Percentiles rank a stretch among this genome's conserved stretches.
phyloP scores from a whole-genome alignment of 2,329 filamentous ascomycete species.

The Diplocarpon rosae region DNA sequence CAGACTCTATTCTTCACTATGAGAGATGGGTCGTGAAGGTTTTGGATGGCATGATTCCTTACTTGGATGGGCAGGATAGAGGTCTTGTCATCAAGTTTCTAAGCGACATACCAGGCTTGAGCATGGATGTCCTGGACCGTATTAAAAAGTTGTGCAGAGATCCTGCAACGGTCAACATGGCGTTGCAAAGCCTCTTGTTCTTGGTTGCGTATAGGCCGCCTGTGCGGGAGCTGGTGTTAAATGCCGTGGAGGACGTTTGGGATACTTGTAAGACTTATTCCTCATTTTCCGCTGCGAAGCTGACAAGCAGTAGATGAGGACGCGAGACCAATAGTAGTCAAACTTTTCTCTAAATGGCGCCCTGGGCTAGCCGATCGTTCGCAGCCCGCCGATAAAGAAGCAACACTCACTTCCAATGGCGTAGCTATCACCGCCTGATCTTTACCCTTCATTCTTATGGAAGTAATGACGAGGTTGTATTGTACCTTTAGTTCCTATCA shows the following conservation, averaged over 20 bases:
- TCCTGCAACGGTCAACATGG: conserved; percentile 51
- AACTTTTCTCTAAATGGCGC: conserved; percentile 51
- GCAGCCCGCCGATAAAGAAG: conserved; percentile 10
- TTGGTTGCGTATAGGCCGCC: conserved; percentile 58
- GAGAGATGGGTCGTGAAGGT: conserved; percentile 68
- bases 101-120: conserved; percentile 79
- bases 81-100: conserved; percentile 73
- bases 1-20: conserved; percentile 54
- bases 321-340: conserved; percentile 48
- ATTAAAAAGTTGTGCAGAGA: conserved; percentile 59
- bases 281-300: conserved; percentile 13
- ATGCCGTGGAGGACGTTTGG: conserved; percentile 57
- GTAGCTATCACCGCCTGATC: background rate
- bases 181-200: conserved; percentile 54
- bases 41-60: conserved; percentile 82
- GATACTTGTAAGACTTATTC: conserved; percentile 43
- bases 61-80: conserved; percentile 85
- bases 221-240: conserved; percentile 49
- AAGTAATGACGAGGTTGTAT: background rate
- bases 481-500: background rate
- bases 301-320: conserved; percentile 41
- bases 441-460: background rate
- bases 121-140: conserved; percentile 56
- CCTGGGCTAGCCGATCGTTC: conserved; percentile 30
- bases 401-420: background rate